These are phyloP conservation scores for Pichia sp. DNA, from an alignment of 1,139 yeast genomes.

Conservation along the genomic window DNA sequence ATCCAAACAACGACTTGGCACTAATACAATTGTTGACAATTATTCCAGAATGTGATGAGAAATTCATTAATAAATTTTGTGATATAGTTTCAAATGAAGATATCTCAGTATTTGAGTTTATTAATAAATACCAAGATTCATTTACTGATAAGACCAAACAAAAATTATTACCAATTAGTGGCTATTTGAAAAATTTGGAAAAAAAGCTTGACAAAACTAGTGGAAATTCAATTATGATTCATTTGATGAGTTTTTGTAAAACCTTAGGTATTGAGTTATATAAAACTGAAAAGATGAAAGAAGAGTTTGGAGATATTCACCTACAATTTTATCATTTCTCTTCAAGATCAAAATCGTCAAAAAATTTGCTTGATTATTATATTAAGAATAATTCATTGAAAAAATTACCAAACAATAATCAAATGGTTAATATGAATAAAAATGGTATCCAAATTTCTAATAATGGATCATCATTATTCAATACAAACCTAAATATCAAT, in stretches of 20 bases:
- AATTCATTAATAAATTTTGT: constrained; percentile 3
- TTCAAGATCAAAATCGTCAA: not conserved
- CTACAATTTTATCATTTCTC: constrained; percentile 1
- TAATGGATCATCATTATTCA: no score
- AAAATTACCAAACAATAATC: not conserved
- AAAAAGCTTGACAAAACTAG: constrained; percentile 2
- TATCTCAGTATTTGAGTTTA: constrained; percentile 2
- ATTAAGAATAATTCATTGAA: not conserved
- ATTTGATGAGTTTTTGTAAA: constrained; percentile 7
- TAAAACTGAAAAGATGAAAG: not conserved
- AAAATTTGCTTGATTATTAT: constrained; percentile 8
- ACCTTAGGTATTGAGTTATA: constrained; percentile 1
- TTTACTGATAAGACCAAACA: constrained; percentile 5
- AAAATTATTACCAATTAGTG: constrained; percentile 3
- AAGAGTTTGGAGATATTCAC: constrained; percentile 6
- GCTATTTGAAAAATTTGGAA: constrained; percentile 1
- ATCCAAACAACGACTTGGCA: constrained; percentile 1
- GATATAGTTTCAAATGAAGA: constrained; percentile 3
- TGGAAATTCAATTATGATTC: constrained; percentile 11
- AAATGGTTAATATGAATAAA: no score
- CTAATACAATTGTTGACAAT: constrained; percentile 6
- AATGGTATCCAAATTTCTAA: no score
- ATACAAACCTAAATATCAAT: no score
- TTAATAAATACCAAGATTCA: constrained; percentile 8
- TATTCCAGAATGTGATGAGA: constrained; percentile 7